These are phyloP conservation scores for Colletotrichum sp. DNA, from an alignment of 2,329 filamentous ascomycete genomes.

Conservation along the genomic window DNA sequence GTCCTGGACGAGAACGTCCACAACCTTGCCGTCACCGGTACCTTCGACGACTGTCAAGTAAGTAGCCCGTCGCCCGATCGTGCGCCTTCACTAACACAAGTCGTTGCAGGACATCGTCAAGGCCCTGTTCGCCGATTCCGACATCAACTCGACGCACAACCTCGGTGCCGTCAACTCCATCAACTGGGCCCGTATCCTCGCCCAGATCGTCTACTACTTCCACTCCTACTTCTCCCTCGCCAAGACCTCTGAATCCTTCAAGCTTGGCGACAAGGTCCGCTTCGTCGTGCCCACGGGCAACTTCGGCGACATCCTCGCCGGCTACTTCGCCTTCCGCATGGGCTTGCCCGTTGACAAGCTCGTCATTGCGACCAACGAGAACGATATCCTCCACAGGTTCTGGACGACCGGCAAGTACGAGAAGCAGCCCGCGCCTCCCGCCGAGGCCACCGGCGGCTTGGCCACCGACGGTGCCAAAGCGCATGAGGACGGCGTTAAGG, in stretches of 20 bases:
- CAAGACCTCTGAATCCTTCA: constrained; percentile 61
- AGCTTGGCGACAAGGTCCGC: constrained; percentile 72
- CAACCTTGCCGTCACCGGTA: constrained; percentile 87
- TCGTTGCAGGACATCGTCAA: constrained; percentile 83
- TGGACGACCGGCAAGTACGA: constrained; percentile 90
- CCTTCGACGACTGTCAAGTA: constrained; percentile 95
- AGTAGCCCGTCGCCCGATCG: background rate
- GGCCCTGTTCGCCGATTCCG: constrained; percentile 83
- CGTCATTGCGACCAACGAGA: constrained; percentile 93
- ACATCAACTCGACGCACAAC: constrained; percentile 81
- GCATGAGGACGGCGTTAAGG: constrained; percentile 79
- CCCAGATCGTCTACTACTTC: constrained; percentile 98
- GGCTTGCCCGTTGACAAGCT: constrained; percentile 88
- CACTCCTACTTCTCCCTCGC: constrained; percentile 87
- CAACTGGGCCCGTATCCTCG: constrained; percentile 93
- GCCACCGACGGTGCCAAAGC: constrained; percentile 65
- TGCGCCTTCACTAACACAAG: background rate
- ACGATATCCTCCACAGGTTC: constrained; percentile 96
- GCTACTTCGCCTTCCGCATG: constrained; percentile 92
- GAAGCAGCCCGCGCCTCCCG: constrained; percentile 72
- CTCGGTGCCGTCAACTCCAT: constrained; percentile 96
- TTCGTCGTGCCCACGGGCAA: constrained; percentile 95
- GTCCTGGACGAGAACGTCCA: constrained; percentile 90
- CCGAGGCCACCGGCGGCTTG: constrained; percentile 67
- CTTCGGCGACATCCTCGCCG: constrained; percentile 93